phyloP scores from a whole-genome alignment of 495 filamentous ascomycete genomes.

The Delitschia confertaspora region DNA sequence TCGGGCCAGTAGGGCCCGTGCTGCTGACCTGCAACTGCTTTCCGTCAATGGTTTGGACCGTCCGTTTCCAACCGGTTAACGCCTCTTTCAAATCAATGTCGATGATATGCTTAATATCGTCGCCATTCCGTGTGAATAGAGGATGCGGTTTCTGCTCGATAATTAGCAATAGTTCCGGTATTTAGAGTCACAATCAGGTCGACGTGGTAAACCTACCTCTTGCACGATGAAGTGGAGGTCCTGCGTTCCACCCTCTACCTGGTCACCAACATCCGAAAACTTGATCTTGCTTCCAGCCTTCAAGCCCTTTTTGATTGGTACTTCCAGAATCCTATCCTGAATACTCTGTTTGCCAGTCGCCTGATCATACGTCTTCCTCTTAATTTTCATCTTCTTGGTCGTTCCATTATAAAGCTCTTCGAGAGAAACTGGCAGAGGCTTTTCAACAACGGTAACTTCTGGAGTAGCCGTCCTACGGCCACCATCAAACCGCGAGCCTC shows the following conservation, averaged over 20 bases:
- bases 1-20: slow-evolving; percentile 75
- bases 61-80: slow-evolving; percentile 87
- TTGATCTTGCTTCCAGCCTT: slow-evolving; percentile 97
- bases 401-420: slow-evolving; percentile 80
- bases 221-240: slow-evolving; percentile 90
- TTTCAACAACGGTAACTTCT: slow-evolving; percentile 84
- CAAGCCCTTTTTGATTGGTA: slow-evolving; percentile 87
- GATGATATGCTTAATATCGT: slow-evolving; percentile 69
- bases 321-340: slow-evolving; percentile 83
- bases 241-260: slow-evolving; percentile 94
- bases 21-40: slow-evolving; percentile 69
- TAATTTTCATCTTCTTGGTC: slow-evolving; percentile 94
- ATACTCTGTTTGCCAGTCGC: slow-evolving; percentile 68
- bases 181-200: background rate
- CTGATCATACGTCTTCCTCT: slow-evolving; percentile 85
- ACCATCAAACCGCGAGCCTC: slow-evolving; percentile 41
- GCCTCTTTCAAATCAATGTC: slow-evolving; percentile 89
- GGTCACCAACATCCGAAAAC: slow-evolving; percentile 90
- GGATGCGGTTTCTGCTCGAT: slow-evolving; percentile 67
- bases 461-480: slow-evolving; percentile 51
- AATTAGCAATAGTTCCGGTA: slow-evolving; percentile 9
- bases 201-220: slow-evolving; percentile 59
- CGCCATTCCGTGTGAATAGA: slow-evolving; percentile 72
- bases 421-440: slow-evolving; percentile 66
- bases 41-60: slow-evolving; percentile 86